Evolutionary conservation across 2,329 filamentous ascomycete genomes (phyloP).

Genomic region (Rutstroemia sp.): DNA sequence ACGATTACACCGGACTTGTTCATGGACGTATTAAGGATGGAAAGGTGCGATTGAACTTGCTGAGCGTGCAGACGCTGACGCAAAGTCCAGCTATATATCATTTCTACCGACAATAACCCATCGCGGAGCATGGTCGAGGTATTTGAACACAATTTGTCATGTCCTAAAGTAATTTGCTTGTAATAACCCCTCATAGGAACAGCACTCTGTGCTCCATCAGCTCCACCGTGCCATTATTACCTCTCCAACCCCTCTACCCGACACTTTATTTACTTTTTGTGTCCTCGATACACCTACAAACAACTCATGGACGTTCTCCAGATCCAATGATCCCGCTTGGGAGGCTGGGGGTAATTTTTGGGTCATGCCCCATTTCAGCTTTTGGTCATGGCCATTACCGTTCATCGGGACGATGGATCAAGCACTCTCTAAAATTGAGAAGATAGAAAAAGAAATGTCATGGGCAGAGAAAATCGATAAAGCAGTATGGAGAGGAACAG

Average conservation of each 20-base stretch:
- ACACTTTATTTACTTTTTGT: conserved; percentile 46
- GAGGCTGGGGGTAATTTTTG: conserved; percentile 34
- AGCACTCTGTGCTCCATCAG: conserved; percentile 45
- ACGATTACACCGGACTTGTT: conserved; percentile 33
- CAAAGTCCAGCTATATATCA: conserved; percentile 35
- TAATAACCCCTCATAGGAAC: conserved; percentile 31
- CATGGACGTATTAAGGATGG: conserved; percentile 38
- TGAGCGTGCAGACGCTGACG: neutral
- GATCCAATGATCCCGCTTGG: conserved; percentile 33
- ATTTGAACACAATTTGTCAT: conserved; percentile 15
- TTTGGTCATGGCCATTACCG: conserved; percentile 46
- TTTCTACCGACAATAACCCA: conserved; percentile 36
- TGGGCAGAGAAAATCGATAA: conserved; percentile 34
- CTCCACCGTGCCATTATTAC: conserved; percentile 46
- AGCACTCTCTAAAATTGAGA: conserved; percentile 33
- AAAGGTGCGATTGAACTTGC: conserved; percentile 26
- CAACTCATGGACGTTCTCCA: conserved; percentile 41
- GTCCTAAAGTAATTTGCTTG: conserved; percentile 10
- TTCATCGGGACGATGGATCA: conserved; percentile 40
- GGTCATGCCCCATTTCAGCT: conserved; percentile 49
- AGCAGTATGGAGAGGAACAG: conserved; percentile 45
- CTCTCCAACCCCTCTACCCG: conserved; percentile 38
- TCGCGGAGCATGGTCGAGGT: conserved; percentile 36
- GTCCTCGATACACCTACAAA: conserved; percentile 42
- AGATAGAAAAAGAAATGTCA: conserved; percentile 29